Base-by-base conservation (phyloP, 208 protist species). In the Endotrypanum monterogeii region DNA sequence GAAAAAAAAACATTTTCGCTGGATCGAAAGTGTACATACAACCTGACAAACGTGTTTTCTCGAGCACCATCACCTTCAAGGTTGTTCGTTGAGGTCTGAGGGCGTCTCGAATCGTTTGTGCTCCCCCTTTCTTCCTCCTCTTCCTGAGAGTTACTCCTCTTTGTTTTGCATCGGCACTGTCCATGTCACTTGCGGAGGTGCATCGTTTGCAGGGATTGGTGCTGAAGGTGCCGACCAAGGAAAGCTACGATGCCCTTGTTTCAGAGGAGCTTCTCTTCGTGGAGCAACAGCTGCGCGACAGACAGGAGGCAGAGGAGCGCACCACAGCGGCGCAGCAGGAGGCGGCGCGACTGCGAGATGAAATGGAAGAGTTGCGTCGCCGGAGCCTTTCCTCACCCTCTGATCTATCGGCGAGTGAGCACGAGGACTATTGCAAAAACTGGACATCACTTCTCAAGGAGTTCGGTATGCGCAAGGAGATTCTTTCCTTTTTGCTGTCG, bases 391-490 rank as follows among this genome's bases (percentile, higher is more conserved):
- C 52, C 63, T 9, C 5, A 4, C 37, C 52, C 46, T 11, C 35
- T 23, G 52, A 46, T 39, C 54, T 62, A 3, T 69, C 50, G 9
- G 30, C 62, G 37, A 69, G 32, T 63, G 76, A 83, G 65, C 57
- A 55, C 39, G 73, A 51, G 18, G 57, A 54, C 16, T 87, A 89
- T 68, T 70, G 66, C 39, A 51, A 18, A 23, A 75, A 67, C 68
- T 91, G 82, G 79, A 70, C 78, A 50, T 44, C 41, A 41, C 51
- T 86, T 51, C 58, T 89, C 74, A 83, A 84, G 71, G 87, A 89
- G 76, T 89, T 89, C 67, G 61, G 68, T 0, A 70, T 71, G 71
- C 87, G 87, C 35, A 88, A 87, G 60, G 75, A 79, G 71, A 58
- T 88, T 8, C 83, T 92, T 8, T 82, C 74, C 32, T 82, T 78